These are phyloP conservation scores for Colletotrichum zoysiae DNA, from an alignment of 2,329 filamentous ascomycete genomes.

Conservation along the genomic window DNA sequence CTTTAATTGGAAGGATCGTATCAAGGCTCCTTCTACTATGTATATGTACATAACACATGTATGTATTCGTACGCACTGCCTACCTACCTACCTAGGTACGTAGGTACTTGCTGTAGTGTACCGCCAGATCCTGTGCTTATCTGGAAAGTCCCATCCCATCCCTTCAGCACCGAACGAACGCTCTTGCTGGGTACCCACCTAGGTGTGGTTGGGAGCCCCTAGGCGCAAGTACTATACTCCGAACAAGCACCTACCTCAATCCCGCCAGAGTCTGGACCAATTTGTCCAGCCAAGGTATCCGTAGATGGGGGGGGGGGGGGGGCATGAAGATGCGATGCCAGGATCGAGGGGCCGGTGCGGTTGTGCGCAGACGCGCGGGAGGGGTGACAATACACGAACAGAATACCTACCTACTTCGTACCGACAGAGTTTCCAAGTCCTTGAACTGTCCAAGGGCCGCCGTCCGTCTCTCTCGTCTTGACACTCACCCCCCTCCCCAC, in stretches of 20 bases:
- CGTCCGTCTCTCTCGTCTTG: background rate
- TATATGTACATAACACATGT: too few species aligned
- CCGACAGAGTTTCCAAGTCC: background rate
- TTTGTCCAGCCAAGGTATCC: too few species aligned
- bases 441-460: background rate
- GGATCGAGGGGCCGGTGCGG: constrained; percentile 10
- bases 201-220: background rate
- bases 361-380: constrained; percentile 6
- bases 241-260: background rate
- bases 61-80: too few species aligned
- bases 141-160: constrained; percentile 1
- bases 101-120: too few species aligned
- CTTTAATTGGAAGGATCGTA: background rate
- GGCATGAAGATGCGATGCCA: constrained; percentile 33
- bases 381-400: constrained; percentile 1
- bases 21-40: background rate
- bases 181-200: background rate
- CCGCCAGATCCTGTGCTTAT: background rate
- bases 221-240: too few species aligned
- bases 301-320: too few species aligned
- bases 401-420: background rate
- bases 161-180: background rate
- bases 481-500: background rate
- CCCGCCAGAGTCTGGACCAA: constrained; percentile 1
- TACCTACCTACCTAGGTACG: too few species aligned